Base-by-base conservation (phyloP, 371 early-diverging fungal genomes). In the Dichotomocladium elegans region DNA sequence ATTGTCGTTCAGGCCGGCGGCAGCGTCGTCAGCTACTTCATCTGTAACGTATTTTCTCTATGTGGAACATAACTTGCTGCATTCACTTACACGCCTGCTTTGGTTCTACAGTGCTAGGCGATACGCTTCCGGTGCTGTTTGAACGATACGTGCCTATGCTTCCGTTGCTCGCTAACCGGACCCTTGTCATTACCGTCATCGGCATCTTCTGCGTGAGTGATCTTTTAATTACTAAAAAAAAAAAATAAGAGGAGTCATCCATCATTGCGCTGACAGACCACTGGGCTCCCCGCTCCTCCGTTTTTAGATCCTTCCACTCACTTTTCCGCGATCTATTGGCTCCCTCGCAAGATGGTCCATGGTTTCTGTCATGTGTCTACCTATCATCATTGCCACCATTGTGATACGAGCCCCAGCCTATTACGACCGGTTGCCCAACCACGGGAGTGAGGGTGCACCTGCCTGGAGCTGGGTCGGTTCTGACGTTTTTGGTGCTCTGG, bases 401-500 rank as follows among this genome's bases (percentile, higher is more conserved):
- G 51, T 69, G 33, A 44, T 72, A 30, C 64, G 73, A 4, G 71
- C 71, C 11, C 61, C 73, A 15, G 64, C 69, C 14, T 82, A 82
- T 53, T 47, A 69, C 56, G 54, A 61, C 15, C n/a, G 9, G 5
- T 54, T 66, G 11, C 70, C 78, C 1, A 54, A 72, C 11, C n/a
- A 37, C 9, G 37, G 21, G 12, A 37, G 17, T 17, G 7, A 37
- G 5, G 37, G 21, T n/a, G 37, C 17, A 14, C 37, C 37, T 37
- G 21, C 37, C 1, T 37, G 37, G 37, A 68, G 60, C n/a, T 67
- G 69, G 55, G 56, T 79, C 2, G 84, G 80, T 11, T 35, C 66
- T 17, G 79, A 81, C 50, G 61, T 82, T 2, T 71, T 78, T 49
- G 72, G 82, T 11, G 80, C 79, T 1, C 58, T 82, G 22, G 82